These are phyloP conservation scores for Backusella mclennaniae DNA, from an alignment of 192 early-diverging fungal genomes.

Conservation along the genomic window DNA sequence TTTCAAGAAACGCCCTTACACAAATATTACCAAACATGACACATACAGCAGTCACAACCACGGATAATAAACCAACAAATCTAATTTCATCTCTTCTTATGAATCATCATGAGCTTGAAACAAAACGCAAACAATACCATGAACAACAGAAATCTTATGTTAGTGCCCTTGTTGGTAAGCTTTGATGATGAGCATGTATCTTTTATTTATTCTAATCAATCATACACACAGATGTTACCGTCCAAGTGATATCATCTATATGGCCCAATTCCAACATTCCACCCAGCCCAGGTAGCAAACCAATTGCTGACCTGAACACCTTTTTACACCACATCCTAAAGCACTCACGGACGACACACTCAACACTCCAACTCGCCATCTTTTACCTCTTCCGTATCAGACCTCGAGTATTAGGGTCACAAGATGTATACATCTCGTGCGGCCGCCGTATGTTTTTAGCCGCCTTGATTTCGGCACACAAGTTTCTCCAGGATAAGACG, in stretches of 20 bases:
- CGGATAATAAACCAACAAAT: neutral
- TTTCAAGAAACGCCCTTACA: conserved; percentile 4
- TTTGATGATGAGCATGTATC: neutral
- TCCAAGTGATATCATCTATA: conserved; percentile 54
- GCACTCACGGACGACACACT: conserved; percentile 56
- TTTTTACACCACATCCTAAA: conserved; percentile 56
- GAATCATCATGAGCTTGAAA: conserved; percentile 15
- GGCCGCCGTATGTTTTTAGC: conserved; percentile 83
- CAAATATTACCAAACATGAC: conserved; percentile 6
- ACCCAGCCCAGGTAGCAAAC: conserved; percentile 19
- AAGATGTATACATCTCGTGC: conserved; percentile 52
- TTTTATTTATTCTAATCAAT: neutral
- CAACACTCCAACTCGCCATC: conserved; percentile 60
- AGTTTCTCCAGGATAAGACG: conserved; percentile 82
- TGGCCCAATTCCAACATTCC: conserved; percentile 40
- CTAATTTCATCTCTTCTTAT: conserved; percentile 5
- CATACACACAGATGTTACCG: conserved; percentile 43
- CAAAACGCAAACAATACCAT: conserved; percentile 12
- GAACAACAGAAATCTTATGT: conserved; percentile 19
- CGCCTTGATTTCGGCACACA: conserved; percentile 84
- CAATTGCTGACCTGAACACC: conserved; percentile 48
- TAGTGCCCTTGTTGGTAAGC: conserved; percentile 16
- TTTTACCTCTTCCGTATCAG: conserved; percentile 49
- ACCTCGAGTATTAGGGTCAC: conserved; percentile 14
- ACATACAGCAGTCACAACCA: conserved; percentile 8